Evolutionary conservation across 225 moss, liverwort and hornwort species (phyloP).

Genomic region (Physcomitrellopsis africana): DNA sequence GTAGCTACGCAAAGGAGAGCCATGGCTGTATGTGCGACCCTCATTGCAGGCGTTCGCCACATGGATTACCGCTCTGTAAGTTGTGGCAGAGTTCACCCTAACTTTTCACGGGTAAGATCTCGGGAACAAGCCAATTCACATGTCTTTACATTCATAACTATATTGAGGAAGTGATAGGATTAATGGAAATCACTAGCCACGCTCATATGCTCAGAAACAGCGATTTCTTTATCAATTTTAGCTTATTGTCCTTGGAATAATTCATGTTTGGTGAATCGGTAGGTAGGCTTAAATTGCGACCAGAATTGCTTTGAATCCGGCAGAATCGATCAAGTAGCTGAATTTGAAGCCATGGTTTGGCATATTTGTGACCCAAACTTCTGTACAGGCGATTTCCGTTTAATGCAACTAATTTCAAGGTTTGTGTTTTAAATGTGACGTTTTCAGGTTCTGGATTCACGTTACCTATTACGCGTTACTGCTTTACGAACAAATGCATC

Average conservation of each 20-base stretch:
- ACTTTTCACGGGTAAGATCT: slow-evolving; percentile 43
- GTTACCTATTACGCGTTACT: slow-evolving; percentile 19
- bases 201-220: neutral
- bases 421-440: neutral
- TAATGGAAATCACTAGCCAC: neutral
- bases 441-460: slow-evolving; percentile 42
- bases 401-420: neutral
- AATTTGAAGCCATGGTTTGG: neutral
- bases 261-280: neutral
- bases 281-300: neutral
- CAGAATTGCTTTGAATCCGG: neutral
- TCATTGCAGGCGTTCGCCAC: slow-evolving; percentile 38
- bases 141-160: neutral
- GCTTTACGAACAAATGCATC: slow-evolving; percentile 10
- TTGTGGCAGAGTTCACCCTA: slow-evolving; percentile 35
- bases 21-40: slow-evolving; percentile 50
- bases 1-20: slow-evolving; percentile 33
- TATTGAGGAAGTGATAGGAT: neutral
- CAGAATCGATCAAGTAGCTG: neutral
- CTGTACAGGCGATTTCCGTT: neutral
- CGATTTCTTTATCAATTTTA: neutral
- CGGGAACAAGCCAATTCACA: neutral
- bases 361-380: slow-evolving; percentile 18
- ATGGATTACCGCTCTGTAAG: slow-evolving; percentile 35
- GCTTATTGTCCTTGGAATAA: neutral